phyloP scores from a whole-genome alignment of 2,329 filamentous ascomycete species.

The Penicillium sp. region DNA sequence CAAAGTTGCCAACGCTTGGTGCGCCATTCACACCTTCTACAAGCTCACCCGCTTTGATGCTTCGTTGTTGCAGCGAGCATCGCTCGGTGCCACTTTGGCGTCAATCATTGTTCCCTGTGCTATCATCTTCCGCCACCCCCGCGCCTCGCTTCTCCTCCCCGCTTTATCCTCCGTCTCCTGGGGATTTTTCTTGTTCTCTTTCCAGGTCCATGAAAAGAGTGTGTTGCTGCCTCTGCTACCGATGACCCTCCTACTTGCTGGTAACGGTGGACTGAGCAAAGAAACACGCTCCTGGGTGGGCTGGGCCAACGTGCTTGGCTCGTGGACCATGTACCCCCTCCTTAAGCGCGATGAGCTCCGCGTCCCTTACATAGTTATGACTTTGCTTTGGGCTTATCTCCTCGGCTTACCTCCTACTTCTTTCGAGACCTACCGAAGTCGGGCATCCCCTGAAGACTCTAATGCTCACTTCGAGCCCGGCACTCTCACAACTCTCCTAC shows the following conservation, averaged over 20 bases:
- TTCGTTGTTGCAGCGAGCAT: conserved; percentile 70
- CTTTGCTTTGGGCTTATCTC: conserved; percentile 86
- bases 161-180: conserved; percentile 83
- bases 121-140: conserved; percentile 75
- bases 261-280: conserved; percentile 72
- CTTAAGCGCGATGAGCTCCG: conserved; percentile 79
- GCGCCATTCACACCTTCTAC: conserved; percentile 81
- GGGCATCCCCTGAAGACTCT: conserved; percentile 34
- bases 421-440: conserved; percentile 64
- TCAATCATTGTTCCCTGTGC: conserved; percentile 78
- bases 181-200: conserved; percentile 97
- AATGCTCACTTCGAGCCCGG: conserved; percentile 49
- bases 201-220: conserved; percentile 98
- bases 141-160: conserved; percentile 72
- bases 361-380: conserved; percentile 81
- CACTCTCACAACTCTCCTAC: conserved; percentile 67
- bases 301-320: conserved; percentile 87
- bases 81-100: conserved; percentile 70
- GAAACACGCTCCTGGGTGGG: conserved; percentile 85
- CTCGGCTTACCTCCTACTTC: conserved; percentile 81
- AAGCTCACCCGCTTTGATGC: conserved; percentile 77
- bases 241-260: conserved; percentile 83
- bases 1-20: conserved; percentile 99
- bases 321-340: conserved; percentile 92
- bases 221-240: conserved; percentile 88